A percentile compares a stretch with the other conserved stretches of the same genome.
phyloP scores from a whole-genome alignment of 2,329 filamentous ascomycete genomes.

The Paecilomyces dactylethromorphus region DNA sequence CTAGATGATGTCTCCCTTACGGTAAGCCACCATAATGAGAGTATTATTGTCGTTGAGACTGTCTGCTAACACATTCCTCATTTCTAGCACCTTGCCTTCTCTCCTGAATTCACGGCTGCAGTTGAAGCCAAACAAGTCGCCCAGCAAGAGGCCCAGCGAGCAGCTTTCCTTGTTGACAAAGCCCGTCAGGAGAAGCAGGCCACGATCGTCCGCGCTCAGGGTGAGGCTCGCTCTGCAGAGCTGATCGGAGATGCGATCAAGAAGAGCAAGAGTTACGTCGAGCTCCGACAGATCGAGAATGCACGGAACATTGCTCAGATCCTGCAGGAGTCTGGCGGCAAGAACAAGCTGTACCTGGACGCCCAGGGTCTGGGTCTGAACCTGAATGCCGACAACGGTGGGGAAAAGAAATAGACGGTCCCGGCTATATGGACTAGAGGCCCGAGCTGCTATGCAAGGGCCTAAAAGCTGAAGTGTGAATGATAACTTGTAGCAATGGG shows the following conservation, averaged over 20 bases:
- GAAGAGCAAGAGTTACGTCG: conserved; percentile 95
- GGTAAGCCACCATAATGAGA: conserved; percentile 44
- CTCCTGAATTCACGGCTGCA: conserved; percentile 62
- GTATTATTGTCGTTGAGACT: neutral
- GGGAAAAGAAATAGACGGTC: conserved; percentile 24
- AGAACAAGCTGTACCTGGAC: conserved; percentile 93
- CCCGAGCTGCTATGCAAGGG: neutral
- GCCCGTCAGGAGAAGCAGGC: conserved; percentile 99
- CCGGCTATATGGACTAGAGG: neutral
- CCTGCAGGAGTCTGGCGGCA: conserved; percentile 75
- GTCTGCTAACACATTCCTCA: conserved; percentile 5
- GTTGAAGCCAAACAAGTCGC: conserved; percentile 66
- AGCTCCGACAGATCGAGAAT: conserved; percentile 97
- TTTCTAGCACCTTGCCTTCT: conserved; percentile 58
- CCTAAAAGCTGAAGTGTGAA: neutral
- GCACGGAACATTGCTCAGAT: conserved; percentile 81
- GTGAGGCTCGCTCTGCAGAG: conserved; percentile 96
- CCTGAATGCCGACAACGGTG: conserved; percentile 46
- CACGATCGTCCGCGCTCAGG: conserved; percentile 95
- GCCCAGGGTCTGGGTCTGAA: conserved; percentile 87
- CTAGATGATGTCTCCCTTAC: conserved; percentile 96
- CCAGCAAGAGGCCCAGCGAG: conserved; percentile 90
- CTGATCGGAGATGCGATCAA: conserved; percentile 99
- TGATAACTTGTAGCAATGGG: neutral
- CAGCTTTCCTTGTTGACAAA: conserved; percentile 97